Conservation (phyloP, 2,329 filamentous ascomycete genomes). For the Macrophomina phaseolina region DNA sequence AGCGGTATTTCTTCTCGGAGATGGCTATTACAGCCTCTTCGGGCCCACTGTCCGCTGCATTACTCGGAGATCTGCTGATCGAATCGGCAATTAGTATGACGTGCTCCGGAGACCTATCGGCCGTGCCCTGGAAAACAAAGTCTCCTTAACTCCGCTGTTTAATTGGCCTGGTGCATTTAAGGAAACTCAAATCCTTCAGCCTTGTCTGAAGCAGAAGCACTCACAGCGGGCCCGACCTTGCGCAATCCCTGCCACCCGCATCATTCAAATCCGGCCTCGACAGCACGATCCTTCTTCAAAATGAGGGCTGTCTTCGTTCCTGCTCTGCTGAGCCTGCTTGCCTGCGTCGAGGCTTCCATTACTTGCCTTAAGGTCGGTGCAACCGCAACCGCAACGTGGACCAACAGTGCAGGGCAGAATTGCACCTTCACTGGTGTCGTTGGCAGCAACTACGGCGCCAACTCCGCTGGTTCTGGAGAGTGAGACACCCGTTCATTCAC, state of each 20-base stretch:
- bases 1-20: not conserved
- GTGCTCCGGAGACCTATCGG: not conserved
- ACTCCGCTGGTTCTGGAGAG: conserved; percentile 52
- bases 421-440: conserved; percentile 55
- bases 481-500: conserved; percentile 36
- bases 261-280: conserved; percentile 1
- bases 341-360: conserved; percentile 36
- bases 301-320: conserved; percentile 2
- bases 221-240: not conserved
- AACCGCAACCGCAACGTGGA: conserved; percentile 56
- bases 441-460: conserved; percentile 56
- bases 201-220: not conserved
- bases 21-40: not conserved
- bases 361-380: conserved; percentile 49
- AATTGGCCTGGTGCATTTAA: not conserved
- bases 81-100: conserved; percentile 6
- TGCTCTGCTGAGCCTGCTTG: conserved; percentile 9
- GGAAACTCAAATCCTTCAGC: not conserved
- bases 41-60: not conserved
- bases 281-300: not conserved
- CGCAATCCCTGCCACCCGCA: not conserved
- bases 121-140: conserved; percentile 15
- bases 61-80: not conserved
- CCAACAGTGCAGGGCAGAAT: conserved; percentile 48
- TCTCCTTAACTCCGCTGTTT: conserved; percentile 6